Evolutionary conservation across 805 yeast genomes (phyloP), one percentile per base, ranked within the genome.

Genomic region (Wickerhamiella allomyrinae): DNA sequence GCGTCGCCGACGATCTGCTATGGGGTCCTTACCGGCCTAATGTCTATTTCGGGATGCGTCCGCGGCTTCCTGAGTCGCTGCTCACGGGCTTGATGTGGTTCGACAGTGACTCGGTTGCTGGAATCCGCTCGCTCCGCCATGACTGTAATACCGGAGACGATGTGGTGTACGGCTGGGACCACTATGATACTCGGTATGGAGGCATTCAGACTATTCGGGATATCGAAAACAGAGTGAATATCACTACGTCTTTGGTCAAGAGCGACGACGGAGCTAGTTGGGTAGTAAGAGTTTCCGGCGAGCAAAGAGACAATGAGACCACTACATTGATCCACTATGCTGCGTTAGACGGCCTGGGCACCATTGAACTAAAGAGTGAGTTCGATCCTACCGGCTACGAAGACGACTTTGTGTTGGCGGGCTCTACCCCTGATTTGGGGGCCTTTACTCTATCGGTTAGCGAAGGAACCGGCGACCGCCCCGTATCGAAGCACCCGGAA

Each of bases 1-100:
- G n/a, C n/a, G 41, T 14, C 11, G 55, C 68, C 38, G 62, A 69
- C 34, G 71, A 84, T 2, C 62, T 82, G 21, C 58, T 75, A 24
- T 89, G 98, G 98, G 97, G 94, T 1, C 94, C 97, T 1, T 89
- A 86, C 60, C 65, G 96, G 48, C 77, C 95, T 7, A 81, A 84
- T 43, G 66, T 84, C 34, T 91, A 87, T 60, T 65, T 87, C 46
- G 97, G 97, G 1, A 63, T 91, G 37, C 69, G 87, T 37, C 95
- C 97, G 2, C 66, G 89, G 38, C 53, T 81, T 3, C 95, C 95
- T 1, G 69, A 74, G 27, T 74, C 89, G 2, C 67, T 91, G 40
- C 55, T 79, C 44, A 65, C 84, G 11, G 97, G 97, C 0, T 63
- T 87, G 20, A 74, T 89, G 76, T 89, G 97, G 97, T 83, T 75